Percentiles rank a stretch among this genome's conserved stretches.
phyloP scores from a whole-genome alignment of 2,329 filamentous ascomycete species.

The Penicillium sp. region DNA sequence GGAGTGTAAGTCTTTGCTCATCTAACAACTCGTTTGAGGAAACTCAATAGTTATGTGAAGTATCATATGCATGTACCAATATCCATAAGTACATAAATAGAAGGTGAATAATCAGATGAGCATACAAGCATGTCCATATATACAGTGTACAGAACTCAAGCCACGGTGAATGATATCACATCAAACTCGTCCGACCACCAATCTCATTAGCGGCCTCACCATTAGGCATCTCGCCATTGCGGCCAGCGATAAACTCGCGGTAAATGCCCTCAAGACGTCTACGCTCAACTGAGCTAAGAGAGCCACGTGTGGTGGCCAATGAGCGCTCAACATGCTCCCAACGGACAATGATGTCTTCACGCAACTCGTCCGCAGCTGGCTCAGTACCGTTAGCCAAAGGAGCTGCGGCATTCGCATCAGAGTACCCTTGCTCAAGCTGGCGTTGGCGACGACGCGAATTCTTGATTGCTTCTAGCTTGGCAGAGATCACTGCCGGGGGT shows the following conservation, averaged over 20 bases:
- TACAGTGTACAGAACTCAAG: slow-evolving; percentile 18
- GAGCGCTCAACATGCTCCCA: slow-evolving; percentile 82
- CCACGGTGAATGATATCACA: slow-evolving; percentile 55
- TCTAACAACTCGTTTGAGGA: too few relatives aligned
- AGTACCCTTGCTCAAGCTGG: slow-evolving; percentile 45
- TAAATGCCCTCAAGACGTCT: slow-evolving; percentile 77
- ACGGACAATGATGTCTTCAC: slow-evolving; percentile 72
- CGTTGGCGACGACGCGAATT: slow-evolving; percentile 64
- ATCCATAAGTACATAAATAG: slow-evolving; percentile 11
- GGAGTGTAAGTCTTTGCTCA: too few relatives aligned
- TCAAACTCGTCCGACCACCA: slow-evolving; percentile 87
- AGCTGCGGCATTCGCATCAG: slow-evolving; percentile 8
- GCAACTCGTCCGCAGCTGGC: slow-evolving; percentile 32
- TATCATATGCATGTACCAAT: slow-evolving; percentile 1
- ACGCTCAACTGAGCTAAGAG: slow-evolving; percentile 77
- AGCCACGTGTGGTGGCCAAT: slow-evolving; percentile 73
- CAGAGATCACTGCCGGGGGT: slow-evolving; percentile 73
- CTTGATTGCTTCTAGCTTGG: slow-evolving; percentile 81
- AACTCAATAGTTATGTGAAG: neutral
- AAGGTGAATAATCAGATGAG: neutral
- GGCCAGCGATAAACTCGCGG: slow-evolving; percentile 83
- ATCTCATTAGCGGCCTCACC: slow-evolving; percentile 90
- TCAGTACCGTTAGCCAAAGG: slow-evolving; percentile 26
- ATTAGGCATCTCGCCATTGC: slow-evolving; percentile 92
- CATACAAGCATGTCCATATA: slow-evolving; percentile 16